These are phyloP conservation scores for Lachancea sp. DNA, from an alignment of 805 yeast genomes.

Conservation along the genomic window DNA sequence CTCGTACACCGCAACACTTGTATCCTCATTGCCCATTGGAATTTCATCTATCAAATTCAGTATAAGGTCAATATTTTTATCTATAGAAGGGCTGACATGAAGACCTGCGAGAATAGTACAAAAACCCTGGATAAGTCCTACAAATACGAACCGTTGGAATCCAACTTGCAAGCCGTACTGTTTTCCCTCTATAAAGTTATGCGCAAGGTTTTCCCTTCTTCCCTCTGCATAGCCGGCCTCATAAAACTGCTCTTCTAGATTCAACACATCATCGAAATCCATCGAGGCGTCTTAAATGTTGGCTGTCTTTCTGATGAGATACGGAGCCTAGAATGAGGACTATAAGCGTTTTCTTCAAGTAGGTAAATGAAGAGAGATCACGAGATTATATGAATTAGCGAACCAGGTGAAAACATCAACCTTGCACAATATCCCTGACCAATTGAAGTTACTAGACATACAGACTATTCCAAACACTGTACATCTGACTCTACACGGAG, in stretches of 20 bases:
- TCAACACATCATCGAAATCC: slow-evolving; percentile 49
- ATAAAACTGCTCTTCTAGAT: slow-evolving; percentile 54
- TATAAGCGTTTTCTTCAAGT: no score
- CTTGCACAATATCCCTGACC: no score
- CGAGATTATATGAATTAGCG: no score
- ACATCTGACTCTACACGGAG: no score
- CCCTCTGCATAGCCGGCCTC: slow-evolving; percentile 71
- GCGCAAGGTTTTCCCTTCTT: slow-evolving; percentile 47
- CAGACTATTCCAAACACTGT: no score
- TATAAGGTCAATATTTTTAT: slow-evolving; percentile 23
- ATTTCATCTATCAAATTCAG: slow-evolving; percentile 25
- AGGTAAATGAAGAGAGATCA: no score
- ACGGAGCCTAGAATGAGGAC: no score
- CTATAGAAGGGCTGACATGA: slow-evolving; percentile 11
- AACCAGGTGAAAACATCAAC: no score
- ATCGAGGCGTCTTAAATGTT: no score
- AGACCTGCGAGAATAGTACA: slow-evolving; percentile 36
- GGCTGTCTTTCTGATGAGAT: no score
- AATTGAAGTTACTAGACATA: no score
- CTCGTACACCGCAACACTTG: slow-evolving; percentile 51
- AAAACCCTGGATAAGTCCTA: slow-evolving; percentile 63
- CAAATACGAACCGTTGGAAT: slow-evolving; percentile 57
- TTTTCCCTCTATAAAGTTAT: slow-evolving; percentile 69
- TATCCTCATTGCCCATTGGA: slow-evolving; percentile 44
- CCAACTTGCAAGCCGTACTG: slow-evolving; percentile 80